A percentile compares a stretch with the other conserved stretches of the same genome.
Evolutionary conservation across 2,329 filamentous ascomycete species (phyloP).

Genomic region (Aspergillus puulaauensis): DNA sequence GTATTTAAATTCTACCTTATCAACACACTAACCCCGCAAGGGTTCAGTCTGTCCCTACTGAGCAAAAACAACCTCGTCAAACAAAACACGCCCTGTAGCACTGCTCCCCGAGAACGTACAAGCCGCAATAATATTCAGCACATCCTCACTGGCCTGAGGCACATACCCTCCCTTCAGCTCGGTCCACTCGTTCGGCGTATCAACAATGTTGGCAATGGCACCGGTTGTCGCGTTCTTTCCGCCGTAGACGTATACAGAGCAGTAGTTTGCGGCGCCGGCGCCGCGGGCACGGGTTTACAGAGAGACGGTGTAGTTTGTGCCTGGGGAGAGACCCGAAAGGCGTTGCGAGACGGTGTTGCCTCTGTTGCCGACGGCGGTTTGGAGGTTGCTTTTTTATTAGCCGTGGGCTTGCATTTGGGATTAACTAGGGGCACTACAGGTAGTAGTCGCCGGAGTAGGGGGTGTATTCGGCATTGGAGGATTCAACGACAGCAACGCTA

Average conservation of each 20-base stretch:
- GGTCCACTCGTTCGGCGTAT: slow-evolving; percentile 17
- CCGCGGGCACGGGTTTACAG: slow-evolving; percentile 13
- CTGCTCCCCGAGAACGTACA: slow-evolving; percentile 1
- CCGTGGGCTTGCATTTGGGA: neutral
- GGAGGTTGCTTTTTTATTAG: slow-evolving; percentile 13
- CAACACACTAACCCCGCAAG: neutral
- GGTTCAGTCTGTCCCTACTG: neutral
- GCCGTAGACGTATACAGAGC: slow-evolving; percentile 16
- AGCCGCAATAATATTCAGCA: neutral
- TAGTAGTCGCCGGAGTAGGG: slow-evolving; percentile 22
- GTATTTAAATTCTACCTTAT: neutral
- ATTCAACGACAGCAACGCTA: slow-evolving; percentile 17
- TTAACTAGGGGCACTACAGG: slow-evolving; percentile 11
- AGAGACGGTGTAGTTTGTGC: slow-evolving; percentile 19
- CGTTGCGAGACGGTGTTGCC: slow-evolving; percentile 21
- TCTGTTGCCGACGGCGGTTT: slow-evolving; percentile 22
- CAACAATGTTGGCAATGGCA: slow-evolving; percentile 9
- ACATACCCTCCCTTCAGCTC: slow-evolving; percentile 17
- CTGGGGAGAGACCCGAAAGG: slow-evolving; percentile 14
- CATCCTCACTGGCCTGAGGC: slow-evolving; percentile 13
- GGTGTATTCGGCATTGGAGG: slow-evolving; percentile 12
- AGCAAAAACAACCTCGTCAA: neutral
- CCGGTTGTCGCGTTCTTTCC: slow-evolving; percentile 20
- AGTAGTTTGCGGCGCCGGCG: slow-evolving; percentile 12
- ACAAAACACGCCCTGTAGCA: neutral